Base-by-base conservation (phyloP, 2,329 filamentous ascomycete genomes). In the Trichoderma cornu-damae region DNA sequence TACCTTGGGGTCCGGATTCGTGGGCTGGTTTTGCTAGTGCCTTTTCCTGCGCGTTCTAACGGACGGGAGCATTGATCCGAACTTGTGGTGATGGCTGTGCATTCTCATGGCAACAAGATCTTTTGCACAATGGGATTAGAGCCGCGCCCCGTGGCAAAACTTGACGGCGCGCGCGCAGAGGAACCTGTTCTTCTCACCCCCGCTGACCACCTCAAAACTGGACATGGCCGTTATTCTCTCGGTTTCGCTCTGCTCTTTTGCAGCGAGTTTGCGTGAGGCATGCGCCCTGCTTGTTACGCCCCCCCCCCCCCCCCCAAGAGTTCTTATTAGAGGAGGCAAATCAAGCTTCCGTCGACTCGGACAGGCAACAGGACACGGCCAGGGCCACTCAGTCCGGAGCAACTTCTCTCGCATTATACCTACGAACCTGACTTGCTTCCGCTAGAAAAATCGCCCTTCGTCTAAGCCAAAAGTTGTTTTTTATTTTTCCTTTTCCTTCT, bases 1-100 rank as follows among this genome's bases (percentile, higher is more conserved):
- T n/a, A 26, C 30, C 30, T 30, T 14, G 30, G 28, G 40, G 38
- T 37, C 40, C 14, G 16, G 30, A 30, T 6, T 46, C 20, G 22
- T 34, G 30, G 51, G 43, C 24, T 34, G 51, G 22, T 37, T n/a
- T n/a, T n/a, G n/a, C n/a, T 43, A 46, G 28, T 54, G 51, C 40
- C 42, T 54, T n/a, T n/a, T n/a, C 30, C 51, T 46, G 40, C 51
- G 46, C 32, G 40, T 38, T n/a, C 51, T 28, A 54, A n/a, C n/a
- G n/a, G n/a, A n/a, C n/a, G 40, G 51, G 51, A 46, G 51, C 30
- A 37, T 28, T 54, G 42, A 46, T 46, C 30, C 34, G 42, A 46
- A n/a, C n/a, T 22, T 47, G 34, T 11, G 28, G 28, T 53, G n/a
- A 30, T 26, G 34, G 51, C 40, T 38, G 42, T 16, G 51, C 24